These are phyloP conservation scores for Aspergillus eucalypticola DNA, from an alignment of 2,329 filamentous ascomycete genomes.

Conservation along the genomic window DNA sequence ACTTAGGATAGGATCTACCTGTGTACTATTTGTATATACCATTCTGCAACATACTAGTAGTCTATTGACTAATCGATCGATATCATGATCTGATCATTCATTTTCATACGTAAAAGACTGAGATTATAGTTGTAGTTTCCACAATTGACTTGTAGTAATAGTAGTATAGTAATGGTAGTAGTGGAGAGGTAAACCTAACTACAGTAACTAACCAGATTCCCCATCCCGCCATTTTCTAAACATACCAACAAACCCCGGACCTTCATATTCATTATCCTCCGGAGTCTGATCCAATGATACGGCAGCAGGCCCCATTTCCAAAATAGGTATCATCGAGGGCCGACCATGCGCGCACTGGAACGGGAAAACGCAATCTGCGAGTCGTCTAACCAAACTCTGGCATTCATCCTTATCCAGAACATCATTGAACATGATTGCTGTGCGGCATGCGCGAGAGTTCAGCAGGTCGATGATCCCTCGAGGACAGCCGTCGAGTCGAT, in stretches of 20 bases:
- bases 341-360: conserved; percentile 55
- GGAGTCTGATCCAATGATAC: not conserved
- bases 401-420: conserved; percentile 41
- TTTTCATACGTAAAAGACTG: not conserved
- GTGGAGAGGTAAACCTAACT: no score
- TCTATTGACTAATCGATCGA: not conserved
- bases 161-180: no score
- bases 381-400: conserved; percentile 35
- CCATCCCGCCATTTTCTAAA: conserved; percentile 15
- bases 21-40: conserved; percentile 15
- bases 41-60: not conserved
- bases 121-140: no score
- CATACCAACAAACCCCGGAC: conserved; percentile 10
- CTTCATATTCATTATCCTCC: conserved; percentile 6
- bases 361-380: conserved; percentile 48
- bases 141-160: no score
- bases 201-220: not conserved
- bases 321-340: conserved; percentile 49
- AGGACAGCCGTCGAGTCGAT: conserved; percentile 68
- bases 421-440: conserved; percentile 55
- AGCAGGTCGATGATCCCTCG: conserved; percentile 68
- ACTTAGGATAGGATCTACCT: not conserved
- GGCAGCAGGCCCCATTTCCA: conserved; percentile 29
- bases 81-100: not conserved
- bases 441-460: conserved; percentile 52